Evolutionary conservation across 805 yeast species (phyloP).

Genomic region (Candida cerambycidarum): DNA sequence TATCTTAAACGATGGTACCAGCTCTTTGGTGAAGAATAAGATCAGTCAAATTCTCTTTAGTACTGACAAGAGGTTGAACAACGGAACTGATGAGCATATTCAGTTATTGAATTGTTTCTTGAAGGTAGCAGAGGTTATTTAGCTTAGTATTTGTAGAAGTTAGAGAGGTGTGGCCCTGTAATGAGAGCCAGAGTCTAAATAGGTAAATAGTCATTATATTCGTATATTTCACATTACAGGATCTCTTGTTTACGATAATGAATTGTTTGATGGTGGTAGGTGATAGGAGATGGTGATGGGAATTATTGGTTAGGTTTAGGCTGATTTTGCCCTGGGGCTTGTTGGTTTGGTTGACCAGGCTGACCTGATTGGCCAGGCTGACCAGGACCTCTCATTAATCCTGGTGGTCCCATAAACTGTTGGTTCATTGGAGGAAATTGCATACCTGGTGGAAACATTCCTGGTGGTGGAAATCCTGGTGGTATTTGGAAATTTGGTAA

Average conservation of each 20-base stretch:
- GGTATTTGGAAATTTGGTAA: constrained; percentile 13
- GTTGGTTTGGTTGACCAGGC: constrained; percentile 20
- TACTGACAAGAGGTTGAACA: constrained; percentile 70
- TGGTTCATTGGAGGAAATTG: constrained; percentile 16
- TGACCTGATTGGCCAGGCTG: too few relatives aligned
- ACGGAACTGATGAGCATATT: constrained; percentile 87
- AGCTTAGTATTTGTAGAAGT: too few relatives aligned
- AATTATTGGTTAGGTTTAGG: constrained; percentile 6
- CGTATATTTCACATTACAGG: background rate
- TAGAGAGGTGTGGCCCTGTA: too few relatives aligned
- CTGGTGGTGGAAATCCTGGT: constrained; percentile 18
- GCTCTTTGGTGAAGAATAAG: constrained; percentile 57
- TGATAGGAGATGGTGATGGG: background rate
- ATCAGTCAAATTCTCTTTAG: constrained; percentile 68
- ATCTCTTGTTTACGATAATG: too few relatives aligned
- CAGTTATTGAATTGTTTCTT: constrained; percentile 66
- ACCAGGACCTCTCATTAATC: constrained; percentile 30
- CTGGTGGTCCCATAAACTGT: constrained; percentile 28
- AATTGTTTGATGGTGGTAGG: background rate
- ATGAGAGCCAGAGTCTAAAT: too few relatives aligned
- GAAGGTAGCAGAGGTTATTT: constrained; percentile 26
- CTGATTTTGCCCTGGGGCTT: too few relatives aligned
- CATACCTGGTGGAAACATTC: constrained; percentile 14
- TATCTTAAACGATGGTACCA: constrained; percentile 51
- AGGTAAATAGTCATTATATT: too few relatives aligned